These are phyloP conservation scores for Protostelium mycophagum DNA, from an alignment of 78 protist genomes.

Conservation along the genomic window DNA sequence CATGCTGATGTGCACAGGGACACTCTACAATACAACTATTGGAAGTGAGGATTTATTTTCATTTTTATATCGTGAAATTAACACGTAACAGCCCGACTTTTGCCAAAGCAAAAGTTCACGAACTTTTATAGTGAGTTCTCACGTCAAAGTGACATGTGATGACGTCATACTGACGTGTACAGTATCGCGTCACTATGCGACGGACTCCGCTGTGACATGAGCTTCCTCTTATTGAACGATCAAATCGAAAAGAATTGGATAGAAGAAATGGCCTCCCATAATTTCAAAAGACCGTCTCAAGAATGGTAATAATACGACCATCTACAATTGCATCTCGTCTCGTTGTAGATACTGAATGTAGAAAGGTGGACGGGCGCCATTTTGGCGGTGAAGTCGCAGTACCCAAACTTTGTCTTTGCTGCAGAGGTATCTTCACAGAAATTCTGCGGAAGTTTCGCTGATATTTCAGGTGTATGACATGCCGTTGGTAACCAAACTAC, in stretches of 20 bases:
- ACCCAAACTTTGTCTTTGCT: conserved; percentile 35
- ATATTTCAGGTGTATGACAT: neutral
- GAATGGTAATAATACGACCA: too few species aligned
- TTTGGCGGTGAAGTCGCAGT: conserved; percentile 9
- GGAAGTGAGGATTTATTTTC: conserved; percentile 34
- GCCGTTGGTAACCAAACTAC: conserved; percentile 51
- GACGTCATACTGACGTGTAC: too few species aligned
- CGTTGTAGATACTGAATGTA: neutral
- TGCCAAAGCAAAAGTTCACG: conserved; percentile 15
- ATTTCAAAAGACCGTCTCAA: conserved; percentile 54
- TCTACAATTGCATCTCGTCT: too few species aligned
- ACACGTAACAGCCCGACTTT: neutral
- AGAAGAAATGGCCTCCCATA: conserved; percentile 37
- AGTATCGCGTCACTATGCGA: conserved; percentile 65
- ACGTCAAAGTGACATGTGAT: too few species aligned
- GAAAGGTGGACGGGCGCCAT: conserved; percentile 27
- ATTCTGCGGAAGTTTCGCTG: neutral
- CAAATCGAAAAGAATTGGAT: conserved; percentile 71
- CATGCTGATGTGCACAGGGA: too few species aligned
- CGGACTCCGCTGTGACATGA: conserved; percentile 88
- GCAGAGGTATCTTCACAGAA: conserved; percentile 29
- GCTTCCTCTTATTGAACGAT: conserved; percentile 71
- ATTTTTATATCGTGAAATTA: neutral
- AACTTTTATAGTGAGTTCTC: conserved; percentile 19
- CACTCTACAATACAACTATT: conserved; percentile 80